Evolutionary conservation across 1,139 yeast genomes (phyloP).

Genomic region (Zygoascus sp.): DNA sequence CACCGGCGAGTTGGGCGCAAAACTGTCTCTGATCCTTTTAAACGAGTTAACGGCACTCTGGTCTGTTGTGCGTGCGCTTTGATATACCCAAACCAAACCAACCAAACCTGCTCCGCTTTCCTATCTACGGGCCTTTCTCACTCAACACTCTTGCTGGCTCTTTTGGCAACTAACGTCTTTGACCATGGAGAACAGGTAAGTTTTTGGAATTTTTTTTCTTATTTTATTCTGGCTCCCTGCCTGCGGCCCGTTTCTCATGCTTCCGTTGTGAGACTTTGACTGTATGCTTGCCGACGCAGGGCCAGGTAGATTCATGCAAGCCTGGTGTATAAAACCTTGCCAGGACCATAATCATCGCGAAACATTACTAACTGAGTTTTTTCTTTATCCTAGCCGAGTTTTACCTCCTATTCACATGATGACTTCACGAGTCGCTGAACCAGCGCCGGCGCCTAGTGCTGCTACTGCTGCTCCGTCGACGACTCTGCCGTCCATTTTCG

Average conservation of each 20-base stretch:
- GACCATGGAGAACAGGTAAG: slow-evolving; percentile 7
- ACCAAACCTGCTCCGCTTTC: no score
- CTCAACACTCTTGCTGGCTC: no score
- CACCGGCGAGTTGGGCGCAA: not conserved
- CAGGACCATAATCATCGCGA: no score
- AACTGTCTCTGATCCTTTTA: no score
- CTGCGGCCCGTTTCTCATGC: not conserved
- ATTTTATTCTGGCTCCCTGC: no score
- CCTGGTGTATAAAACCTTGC: not conserved
- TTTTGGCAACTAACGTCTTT: not conserved
- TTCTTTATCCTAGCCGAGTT: not conserved
- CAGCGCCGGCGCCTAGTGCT: no score
- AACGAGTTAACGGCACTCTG: no score
- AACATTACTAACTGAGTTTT: no score
- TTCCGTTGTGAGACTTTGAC: not conserved
- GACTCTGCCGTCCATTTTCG: slow-evolving; percentile 10
- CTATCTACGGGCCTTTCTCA: no score
- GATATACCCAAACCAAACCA: not conserved
- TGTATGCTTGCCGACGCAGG: not conserved
- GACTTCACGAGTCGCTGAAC: slow-evolving; percentile 6
- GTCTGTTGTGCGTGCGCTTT: not conserved
- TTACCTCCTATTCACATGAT: slow-evolving; percentile 6
- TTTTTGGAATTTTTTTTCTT: not conserved
- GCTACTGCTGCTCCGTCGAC: slow-evolving; percentile 1
- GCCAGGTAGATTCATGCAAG: not conserved